Evolutionary conservation across 306 rosid species (phyloP), one percentile per base, ranked within the genome.

Genomic region (Cucumis cinereus): DNA sequence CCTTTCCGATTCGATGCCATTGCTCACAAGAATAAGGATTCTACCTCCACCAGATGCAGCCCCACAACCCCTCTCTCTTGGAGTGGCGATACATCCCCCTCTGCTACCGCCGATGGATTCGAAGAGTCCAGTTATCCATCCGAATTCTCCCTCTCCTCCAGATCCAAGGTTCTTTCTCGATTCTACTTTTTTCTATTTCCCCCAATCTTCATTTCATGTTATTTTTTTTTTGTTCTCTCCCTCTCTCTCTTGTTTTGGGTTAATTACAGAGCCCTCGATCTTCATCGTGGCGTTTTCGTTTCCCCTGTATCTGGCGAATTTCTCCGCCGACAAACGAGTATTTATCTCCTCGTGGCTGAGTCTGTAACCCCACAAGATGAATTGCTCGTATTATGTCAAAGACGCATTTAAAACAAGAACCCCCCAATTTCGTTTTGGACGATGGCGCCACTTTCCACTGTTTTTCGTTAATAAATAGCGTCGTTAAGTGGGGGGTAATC

Each of bases 61-160:
- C 95, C 95, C 0, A 88, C 90, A 56, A 90, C 92, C 0, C 96
- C 92, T 0, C 90, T 90, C 71, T 90, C 92, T 5, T 90, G 95
- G 95, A 88, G 91, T 47, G 88, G 83, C 0, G 90, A 78, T 38
- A 80, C 84, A 9, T 86, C 94, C 3, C 87, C 90, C 0, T 86
- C 94, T 59, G 77, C 81, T 67, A 85, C 89, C 56, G 84, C 87
- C 76, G 94, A 87, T 33, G 87, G 85, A 66, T 87, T 56, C 59
- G 91, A 89, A 63, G 86, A 86, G 2, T 85, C 86, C 74, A 81
- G 76, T 74, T 87, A 79, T 19, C 81, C 72, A 7, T 30, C 79
- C 49, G 15, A 12, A 45, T 24, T 76, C 64, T 59, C 80, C 55
- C 63, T 60, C 73, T 75, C 82, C 74, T 61, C 86, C 87, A 85